A percentile compares a stretch with the other conserved stretches of the same genome.
phyloP scores from a whole-genome alignment of 2,329 filamentous ascomycete species.

The Apiospora saccharicola region DNA sequence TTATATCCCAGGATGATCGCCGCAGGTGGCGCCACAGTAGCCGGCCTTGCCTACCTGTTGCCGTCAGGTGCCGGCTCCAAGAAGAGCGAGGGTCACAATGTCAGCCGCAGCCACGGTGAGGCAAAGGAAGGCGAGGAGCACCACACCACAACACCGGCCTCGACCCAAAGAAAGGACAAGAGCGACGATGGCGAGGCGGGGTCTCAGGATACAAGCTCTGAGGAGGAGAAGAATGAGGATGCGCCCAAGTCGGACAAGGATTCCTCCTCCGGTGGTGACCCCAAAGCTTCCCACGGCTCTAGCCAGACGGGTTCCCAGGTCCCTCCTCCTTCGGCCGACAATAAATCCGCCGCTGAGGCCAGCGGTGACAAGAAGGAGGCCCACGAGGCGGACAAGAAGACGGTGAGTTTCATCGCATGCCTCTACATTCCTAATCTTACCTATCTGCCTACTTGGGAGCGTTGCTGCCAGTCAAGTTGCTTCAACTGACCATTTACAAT shows the following conservation, averaged over 20 bases:
- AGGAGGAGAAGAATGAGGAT: slow-evolving; percentile 9
- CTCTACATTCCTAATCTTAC: too few species aligned
- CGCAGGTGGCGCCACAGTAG: slow-evolving; percentile 35
- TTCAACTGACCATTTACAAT: neutral
- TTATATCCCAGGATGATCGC: slow-evolving; percentile 33
- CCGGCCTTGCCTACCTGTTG: slow-evolving; percentile 33
- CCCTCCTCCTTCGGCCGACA: slow-evolving; percentile 33
- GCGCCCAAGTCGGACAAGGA: neutral
- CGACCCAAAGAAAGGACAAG: slow-evolving; percentile 27
- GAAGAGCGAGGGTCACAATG: slow-evolving; percentile 17
- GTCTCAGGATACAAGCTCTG: slow-evolving; percentile 21
- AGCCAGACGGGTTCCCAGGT: slow-evolving; percentile 30
- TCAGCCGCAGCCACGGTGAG: neutral
- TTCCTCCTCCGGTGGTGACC: slow-evolving; percentile 22
- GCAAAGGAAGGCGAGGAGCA: slow-evolving; percentile 24
- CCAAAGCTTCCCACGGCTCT: slow-evolving; percentile 25
- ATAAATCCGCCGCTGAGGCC: slow-evolving; percentile 29
- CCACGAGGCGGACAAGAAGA: slow-evolving; percentile 35
- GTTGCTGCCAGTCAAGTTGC: neutral
- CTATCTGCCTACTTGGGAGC: neutral
- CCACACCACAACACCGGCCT: neutral
- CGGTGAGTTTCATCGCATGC: slow-evolving; percentile 26
- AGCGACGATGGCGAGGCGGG: slow-evolving; percentile 18
- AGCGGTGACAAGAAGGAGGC: slow-evolving; percentile 34
- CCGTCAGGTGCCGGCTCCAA: slow-evolving; percentile 23